Evolutionary conservation across 805 yeast species (phyloP), one percentile per base, ranked within the genome.

Genomic region (Lipomyces kockii): DNA sequence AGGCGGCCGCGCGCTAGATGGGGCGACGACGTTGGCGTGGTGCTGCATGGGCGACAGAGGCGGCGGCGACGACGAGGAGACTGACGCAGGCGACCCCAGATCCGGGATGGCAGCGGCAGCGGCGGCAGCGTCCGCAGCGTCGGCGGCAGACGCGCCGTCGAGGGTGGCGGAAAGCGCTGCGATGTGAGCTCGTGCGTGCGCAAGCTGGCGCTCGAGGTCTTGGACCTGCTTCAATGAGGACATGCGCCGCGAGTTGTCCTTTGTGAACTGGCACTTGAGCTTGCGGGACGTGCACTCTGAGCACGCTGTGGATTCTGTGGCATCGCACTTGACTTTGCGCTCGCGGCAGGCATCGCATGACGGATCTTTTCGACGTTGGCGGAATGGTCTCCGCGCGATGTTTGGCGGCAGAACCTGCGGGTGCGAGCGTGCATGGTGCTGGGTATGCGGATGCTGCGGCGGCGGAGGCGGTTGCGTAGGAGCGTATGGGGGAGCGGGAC

Each of bases 321-420:
- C 76, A 61, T 75, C 77, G 72, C 77, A 75, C 63, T 75, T 75
- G 61, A 75, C 77, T 60, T 75, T 75, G 25, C 77, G 70, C 58
- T 75, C 77, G 29, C 77, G 69, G 57, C 77, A 75, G 39, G 77
- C 75, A 54, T 75, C 77, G 66, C 77, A 75, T 11, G 77, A 74
- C 11, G 77, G 77, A 60, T 75, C 75, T 52, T 75, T 75, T 17
- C 77, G 62, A 35, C 77, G 73, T 56, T 74, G 76, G 14, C 77
- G 71, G 53, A 74, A 73, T 32, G 75, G 72, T 6, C 76, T 35
- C 22, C 68, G 58, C 52, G 46, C 22, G 59, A 20, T 20, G 43
- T 25, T 20, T 29, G 37, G 35, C 22, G 37, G 35, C 43, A 20
- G 43, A 7, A 14, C 27, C 25, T 27, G 64, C 29, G 37, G 27